Percentiles rank a stretch among this genome's conserved stretches.
phyloP scores from a whole-genome alignment of 306 rosid species.

The Bauhinia variegata region DNA sequence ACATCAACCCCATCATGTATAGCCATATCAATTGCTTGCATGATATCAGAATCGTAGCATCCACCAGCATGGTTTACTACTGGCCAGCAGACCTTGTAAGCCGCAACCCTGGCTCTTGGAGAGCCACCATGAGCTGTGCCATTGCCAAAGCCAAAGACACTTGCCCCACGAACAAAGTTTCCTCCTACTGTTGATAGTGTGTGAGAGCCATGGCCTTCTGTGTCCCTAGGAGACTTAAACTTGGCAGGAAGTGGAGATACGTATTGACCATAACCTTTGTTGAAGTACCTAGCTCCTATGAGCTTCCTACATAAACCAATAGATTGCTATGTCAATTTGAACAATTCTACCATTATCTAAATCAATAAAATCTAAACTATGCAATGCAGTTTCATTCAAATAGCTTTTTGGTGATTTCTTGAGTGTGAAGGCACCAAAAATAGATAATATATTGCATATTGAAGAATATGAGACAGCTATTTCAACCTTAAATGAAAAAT shows the following conservation, averaged over 20 bases:
- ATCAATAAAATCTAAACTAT: no score
- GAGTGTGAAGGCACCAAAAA: conserved; percentile 23
- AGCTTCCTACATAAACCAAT: conserved; percentile 54
- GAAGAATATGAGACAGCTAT: conserved; percentile 53
- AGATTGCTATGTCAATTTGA: no score
- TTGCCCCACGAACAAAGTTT: conserved; percentile 53
- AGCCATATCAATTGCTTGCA: conserved; percentile 65
- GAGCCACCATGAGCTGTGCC: conserved; percentile 89
- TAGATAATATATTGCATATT: conserved; percentile 49
- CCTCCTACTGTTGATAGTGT: conserved; percentile 78
- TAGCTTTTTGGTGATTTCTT: neutral
- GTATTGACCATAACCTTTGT: conserved; percentile 47
- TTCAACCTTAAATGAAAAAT: conserved; percentile 47
- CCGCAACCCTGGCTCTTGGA: conserved; percentile 66
- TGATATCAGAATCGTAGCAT: conserved; percentile 66
- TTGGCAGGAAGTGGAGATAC: neutral
- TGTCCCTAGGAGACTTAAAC: conserved; percentile 41
- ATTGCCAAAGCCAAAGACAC: conserved; percentile 53
- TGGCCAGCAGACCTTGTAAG: conserved; percentile 82
- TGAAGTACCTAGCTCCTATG: conserved; percentile 80
- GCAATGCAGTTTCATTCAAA: no score
- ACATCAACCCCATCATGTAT: conserved; percentile 75
- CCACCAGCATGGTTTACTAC: neutral
- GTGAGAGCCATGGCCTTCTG: conserved; percentile 77
- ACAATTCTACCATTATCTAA: no score